Evolutionary conservation across 371 early-diverging fungal genomes (phyloP).

Genomic region (Saksenaea oblongispora): DNA sequence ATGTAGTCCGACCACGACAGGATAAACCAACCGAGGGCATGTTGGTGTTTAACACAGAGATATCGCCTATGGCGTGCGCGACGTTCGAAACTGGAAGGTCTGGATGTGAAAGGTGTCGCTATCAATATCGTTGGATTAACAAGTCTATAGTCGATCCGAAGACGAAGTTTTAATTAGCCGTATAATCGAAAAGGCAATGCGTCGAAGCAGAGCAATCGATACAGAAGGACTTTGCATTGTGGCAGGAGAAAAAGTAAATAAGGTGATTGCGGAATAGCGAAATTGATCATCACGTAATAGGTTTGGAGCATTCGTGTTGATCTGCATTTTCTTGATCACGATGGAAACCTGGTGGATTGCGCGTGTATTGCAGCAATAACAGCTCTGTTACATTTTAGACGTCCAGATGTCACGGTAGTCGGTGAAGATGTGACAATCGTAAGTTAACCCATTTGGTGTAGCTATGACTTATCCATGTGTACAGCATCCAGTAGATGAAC

Average conservation of each 20-base stretch:
- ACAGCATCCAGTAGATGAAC: slow-evolving; percentile 85
- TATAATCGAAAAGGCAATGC: slow-evolving; percentile 86
- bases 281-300: slow-evolving; percentile 26
- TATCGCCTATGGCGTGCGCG: slow-evolving; percentile 86
- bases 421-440: slow-evolving; percentile 91
- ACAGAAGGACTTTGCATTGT: slow-evolving; percentile 96
- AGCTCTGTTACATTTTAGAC: slow-evolving; percentile 86
- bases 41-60: slow-evolving; percentile 78
- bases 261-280: neutral
- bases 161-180: slow-evolving; percentile 85
- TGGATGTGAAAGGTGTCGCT: neutral
- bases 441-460: slow-evolving; percentile 28
- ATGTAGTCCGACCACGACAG: slow-evolving; percentile 81
- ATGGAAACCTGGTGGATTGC: slow-evolving; percentile 91
- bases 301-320: slow-evolving; percentile 94
- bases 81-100: slow-evolving; percentile 71
- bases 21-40: slow-evolving; percentile 88
- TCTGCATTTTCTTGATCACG: slow-evolving; percentile 88
- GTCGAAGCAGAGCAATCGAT: slow-evolving; percentile 86
- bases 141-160: slow-evolving; percentile 58
- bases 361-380: slow-evolving; percentile 91
- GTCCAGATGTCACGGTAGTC: slow-evolving; percentile 92
- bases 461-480: neutral
- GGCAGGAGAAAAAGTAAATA: slow-evolving; percentile 84
- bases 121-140: neutral